Evolutionary conservation across 2,329 filamentous ascomycete species (phyloP).

Genomic region (Neonectria coccinea): DNA sequence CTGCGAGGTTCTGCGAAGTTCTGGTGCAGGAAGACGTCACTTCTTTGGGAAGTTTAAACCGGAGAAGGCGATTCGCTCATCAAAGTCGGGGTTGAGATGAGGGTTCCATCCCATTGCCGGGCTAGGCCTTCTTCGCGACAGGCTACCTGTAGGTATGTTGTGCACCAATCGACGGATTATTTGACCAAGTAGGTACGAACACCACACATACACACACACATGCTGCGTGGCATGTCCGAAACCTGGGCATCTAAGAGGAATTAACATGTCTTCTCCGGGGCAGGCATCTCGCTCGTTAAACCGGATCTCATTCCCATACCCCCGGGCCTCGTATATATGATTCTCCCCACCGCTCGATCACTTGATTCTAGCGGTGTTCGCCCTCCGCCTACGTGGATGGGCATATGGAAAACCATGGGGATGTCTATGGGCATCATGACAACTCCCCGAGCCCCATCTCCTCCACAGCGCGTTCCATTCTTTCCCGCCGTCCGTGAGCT

Average conservation of each 20-base stretch:
- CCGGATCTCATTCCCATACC: constrained; percentile 27
- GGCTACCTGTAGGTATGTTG: constrained; percentile 7
- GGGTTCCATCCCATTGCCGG: constrained; percentile 16
- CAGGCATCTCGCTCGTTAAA: constrained; percentile 29
- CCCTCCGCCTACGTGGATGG: constrained; percentile 29
- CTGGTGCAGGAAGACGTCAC: constrained; percentile 43
- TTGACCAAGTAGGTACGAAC: background rate
- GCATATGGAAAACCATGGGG: constrained; percentile 7
- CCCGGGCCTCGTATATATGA: constrained; percentile 24
- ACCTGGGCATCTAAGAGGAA: constrained; percentile 20
- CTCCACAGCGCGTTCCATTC: constrained; percentile 22
- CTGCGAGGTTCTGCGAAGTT: constrained; percentile 37
- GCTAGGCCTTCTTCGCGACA: constrained; percentile 1
- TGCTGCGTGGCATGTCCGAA: constrained; percentile 15
- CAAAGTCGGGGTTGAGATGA: constrained; percentile 29
- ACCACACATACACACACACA: constrained; percentile 26
- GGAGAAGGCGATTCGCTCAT: constrained; percentile 20
- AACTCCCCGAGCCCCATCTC: constrained; percentile 22
- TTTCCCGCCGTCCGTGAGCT: constrained; percentile 23
- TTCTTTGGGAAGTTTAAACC: constrained; percentile 42
- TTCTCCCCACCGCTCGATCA: constrained; percentile 20
- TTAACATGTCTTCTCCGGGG: constrained; percentile 8
- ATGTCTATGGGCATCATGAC: constrained; percentile 22
- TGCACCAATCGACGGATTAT: constrained; percentile 20
- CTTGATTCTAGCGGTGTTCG: constrained; percentile 26